A percentile compares a stretch with the other conserved stretches of the same genome.
phyloP scores from a whole-genome alignment of 139 green algal species.

The Prasinococcaceae sp. region DNA sequence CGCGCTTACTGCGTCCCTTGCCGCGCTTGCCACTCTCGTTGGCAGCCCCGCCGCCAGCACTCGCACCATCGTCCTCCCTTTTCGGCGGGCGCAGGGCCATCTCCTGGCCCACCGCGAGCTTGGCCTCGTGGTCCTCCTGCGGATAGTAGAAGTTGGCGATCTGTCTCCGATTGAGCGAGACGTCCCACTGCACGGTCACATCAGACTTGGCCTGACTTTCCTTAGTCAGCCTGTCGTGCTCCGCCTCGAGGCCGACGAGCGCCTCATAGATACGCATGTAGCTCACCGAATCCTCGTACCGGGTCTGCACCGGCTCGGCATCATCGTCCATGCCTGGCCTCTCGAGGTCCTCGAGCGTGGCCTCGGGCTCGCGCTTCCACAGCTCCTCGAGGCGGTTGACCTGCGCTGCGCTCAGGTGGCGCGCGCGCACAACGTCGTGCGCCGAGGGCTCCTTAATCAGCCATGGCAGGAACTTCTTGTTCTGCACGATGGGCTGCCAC shows the following conservation, averaged over 20 bases:
- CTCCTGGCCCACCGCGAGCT: slow-evolving; percentile 64
- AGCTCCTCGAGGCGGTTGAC: slow-evolving; percentile 66
- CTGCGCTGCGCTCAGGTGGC: slow-evolving; percentile 42
- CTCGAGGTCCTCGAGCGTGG: slow-evolving; percentile 61
- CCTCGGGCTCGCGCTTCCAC: slow-evolving; percentile 67
- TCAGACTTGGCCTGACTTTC: slow-evolving; percentile 68
- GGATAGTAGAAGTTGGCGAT: slow-evolving; percentile 83
- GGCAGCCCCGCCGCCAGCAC: too few relatives aligned
- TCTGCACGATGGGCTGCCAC: slow-evolving; percentile 89
- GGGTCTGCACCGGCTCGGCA: slow-evolving; percentile 55
- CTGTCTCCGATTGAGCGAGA: slow-evolving; percentile 75
- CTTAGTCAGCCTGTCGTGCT: slow-evolving; percentile 83
- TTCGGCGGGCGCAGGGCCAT: slow-evolving; percentile 64
- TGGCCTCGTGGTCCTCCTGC: slow-evolving; percentile 30
- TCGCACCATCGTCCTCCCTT: too few relatives aligned
- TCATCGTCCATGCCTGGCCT: slow-evolving; percentile 52
- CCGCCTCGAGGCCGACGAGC: slow-evolving; percentile 82
- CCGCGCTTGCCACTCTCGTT: too few relatives aligned
- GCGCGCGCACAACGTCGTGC: slow-evolving; percentile 38
- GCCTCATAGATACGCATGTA: slow-evolving; percentile 65
- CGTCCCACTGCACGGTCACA: slow-evolving; percentile 80
- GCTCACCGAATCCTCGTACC: slow-evolving; percentile 91
- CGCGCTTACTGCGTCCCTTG: too few relatives aligned
- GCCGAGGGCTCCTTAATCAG: slow-evolving; percentile 67
- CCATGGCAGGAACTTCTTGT: slow-evolving; percentile 76